Evolutionary conservation across 2,329 filamentous ascomycete genomes (phyloP).

Genomic region (Cordyceps pruinosa): DNA sequence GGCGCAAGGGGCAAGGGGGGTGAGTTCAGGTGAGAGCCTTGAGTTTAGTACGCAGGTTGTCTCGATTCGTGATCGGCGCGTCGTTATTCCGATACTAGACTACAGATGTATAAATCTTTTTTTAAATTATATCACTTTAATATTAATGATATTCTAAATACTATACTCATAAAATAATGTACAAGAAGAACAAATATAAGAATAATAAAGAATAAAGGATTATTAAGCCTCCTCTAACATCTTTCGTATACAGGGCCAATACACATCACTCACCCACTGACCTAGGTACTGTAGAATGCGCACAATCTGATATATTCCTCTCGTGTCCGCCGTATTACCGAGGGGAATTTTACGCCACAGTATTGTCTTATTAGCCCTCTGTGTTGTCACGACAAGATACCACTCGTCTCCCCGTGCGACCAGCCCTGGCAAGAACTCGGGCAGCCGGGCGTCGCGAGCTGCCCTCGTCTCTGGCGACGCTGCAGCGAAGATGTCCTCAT

Average conservation of each 20-base stretch:
- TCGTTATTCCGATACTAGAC: background rate
- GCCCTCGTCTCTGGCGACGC: background rate
- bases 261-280: background rate
- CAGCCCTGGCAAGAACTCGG: background rate
- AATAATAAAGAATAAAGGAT: too few species aligned
- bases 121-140: too few species aligned
- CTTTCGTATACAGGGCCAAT: background rate
- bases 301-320: background rate
- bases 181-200: too few species aligned
- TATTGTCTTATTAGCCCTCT: background rate
- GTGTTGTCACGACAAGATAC: background rate
- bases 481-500: background rate
- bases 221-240: too few species aligned
- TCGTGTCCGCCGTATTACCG: background rate
- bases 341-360: background rate
- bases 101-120: too few species aligned
- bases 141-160: too few species aligned
- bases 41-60: background rate
- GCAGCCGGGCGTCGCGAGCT: background rate
- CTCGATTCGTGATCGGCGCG: background rate
- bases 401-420: background rate
- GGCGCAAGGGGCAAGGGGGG: background rate
- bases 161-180: too few species aligned
- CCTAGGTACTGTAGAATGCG: background rate
- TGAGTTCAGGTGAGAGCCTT: too few species aligned